Evolutionary conservation across 768 basidiomycete genomes (phyloP), one percentile per base, ranked within the genome.

Genomic region (Obba rivulosa): DNA sequence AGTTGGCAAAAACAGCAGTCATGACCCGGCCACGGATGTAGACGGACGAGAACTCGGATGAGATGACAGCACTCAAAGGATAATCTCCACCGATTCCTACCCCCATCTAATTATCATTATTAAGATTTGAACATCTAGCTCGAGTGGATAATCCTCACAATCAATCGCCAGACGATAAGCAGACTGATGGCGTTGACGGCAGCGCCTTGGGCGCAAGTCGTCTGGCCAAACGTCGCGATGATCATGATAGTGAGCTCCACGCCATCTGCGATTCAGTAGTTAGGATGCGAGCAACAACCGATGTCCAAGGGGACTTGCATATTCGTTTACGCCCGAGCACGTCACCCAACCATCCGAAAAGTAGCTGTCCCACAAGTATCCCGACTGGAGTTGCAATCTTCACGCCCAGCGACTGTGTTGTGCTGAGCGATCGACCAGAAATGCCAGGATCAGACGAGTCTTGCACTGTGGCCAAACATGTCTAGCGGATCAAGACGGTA

Each of bases 11-110:
- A n/a, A 74, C 73, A 34, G 71, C 71, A 43, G 73, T 65, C 72
- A 77, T 74, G 63, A 77, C 69, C 35, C 75, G 58, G 24, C 75
- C 75, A 49, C 75, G 67, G 47, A 72, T 74, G 28, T 69, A 60
- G 18, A 65, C 67, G 13, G 72, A 66, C n/a, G 75, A 69, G 57
- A 77, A 77, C 53, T 77, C 75, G 25, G 65, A 73, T 21, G 73
- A 67, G 56, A 77, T 75, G 50, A 73, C 67, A n/a, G 73, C 69
- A 2, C 69, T 71, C 8, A 76, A 56, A 17, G 74, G 75, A 56
- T 75, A 75, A 47, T 76, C 74, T 8, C 74, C 73, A n/a, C 73
- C 72, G 41, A 75, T 70, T 35, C 72, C 73, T 35, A 72, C 49
- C 28, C 69, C 67, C 55, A 57, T 58, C 58, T 61, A n/a, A 14